Percentiles rank a stretch among this genome's conserved stretches.
Conservation (phyloP, 2,329 filamentous ascomycete genomes). For the Tolypocladium nubicola region DNA sequence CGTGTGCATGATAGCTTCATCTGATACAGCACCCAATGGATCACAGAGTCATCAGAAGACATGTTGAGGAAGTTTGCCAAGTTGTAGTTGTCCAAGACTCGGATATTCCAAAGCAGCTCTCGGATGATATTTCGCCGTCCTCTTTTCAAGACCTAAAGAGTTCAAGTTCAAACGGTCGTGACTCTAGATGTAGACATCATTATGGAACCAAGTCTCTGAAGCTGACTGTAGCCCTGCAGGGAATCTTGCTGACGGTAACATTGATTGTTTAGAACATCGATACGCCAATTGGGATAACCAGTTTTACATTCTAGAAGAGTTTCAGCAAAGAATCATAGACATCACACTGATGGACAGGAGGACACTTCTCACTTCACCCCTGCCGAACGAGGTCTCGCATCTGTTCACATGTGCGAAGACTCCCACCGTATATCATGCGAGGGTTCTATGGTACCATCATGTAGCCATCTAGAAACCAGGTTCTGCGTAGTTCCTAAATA, state of each 20-base stretch:
- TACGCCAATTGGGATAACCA: not conserved
- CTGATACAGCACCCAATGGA: not conserved
- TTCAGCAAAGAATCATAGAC: too few species aligned
- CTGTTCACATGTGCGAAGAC: too few species aligned
- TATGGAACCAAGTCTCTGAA: not conserved
- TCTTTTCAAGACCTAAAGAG: too few species aligned
- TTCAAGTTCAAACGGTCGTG: too few species aligned
- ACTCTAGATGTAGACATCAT: not conserved
- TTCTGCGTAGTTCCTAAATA: too few species aligned
- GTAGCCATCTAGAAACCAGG: too few species aligned
- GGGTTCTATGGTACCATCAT: too few species aligned
- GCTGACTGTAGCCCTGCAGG: not conserved
- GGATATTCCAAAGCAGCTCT: not conserved
- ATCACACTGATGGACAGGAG: too few species aligned
- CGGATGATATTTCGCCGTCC: too few species aligned
- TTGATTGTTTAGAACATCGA: not conserved
- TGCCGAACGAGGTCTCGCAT: too few species aligned
- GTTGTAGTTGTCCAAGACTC: not conserved
- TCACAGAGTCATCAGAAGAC: not conserved
- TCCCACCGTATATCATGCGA: too few species aligned
- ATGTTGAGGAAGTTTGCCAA: not conserved
- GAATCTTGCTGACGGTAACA: not conserved
- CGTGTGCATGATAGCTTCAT: not conserved
- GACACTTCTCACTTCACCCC: too few species aligned
- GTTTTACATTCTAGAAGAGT: not conserved